A percentile compares a stretch with the other conserved stretches of the same genome.
phyloP scores from a whole-genome alignment of 2,329 filamentous ascomycete species.

The Raffaelea ambrosiae region DNA sequence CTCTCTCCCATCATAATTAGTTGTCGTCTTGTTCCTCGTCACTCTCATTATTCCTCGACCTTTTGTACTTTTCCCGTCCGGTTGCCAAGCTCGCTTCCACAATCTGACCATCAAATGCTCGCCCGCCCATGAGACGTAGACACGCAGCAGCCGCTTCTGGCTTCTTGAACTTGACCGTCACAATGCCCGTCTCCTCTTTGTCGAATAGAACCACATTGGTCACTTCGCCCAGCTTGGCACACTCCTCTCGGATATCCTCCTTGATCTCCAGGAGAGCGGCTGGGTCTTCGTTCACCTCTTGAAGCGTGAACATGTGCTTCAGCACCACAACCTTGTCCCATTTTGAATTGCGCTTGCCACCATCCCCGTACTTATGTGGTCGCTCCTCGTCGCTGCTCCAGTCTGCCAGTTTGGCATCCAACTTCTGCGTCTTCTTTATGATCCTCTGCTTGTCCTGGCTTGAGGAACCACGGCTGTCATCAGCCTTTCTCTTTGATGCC shows the following conservation, averaged over 20 bases:
- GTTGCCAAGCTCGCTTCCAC: conserved; percentile 65
- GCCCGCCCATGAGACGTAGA: conserved; percentile 66
- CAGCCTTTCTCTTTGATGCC: neutral
- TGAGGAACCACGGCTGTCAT: neutral
- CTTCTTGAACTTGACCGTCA: conserved; percentile 73
- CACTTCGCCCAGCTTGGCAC: conserved; percentile 74
- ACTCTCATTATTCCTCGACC: conserved; percentile 14
- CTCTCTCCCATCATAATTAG: neutral
- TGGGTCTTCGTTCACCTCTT: conserved; percentile 78
- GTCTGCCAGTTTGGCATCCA: conserved; percentile 85
- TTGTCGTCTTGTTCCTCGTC: conserved; percentile 15
- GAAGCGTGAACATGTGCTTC: conserved; percentile 85
- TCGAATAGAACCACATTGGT: conserved; percentile 91
- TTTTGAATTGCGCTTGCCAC: conserved; percentile 25
- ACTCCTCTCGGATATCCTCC: conserved; percentile 87
- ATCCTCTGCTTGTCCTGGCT: conserved; percentile 76
- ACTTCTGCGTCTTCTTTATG: conserved; percentile 81
- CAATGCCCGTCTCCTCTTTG: conserved; percentile 72
- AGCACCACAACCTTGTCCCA: conserved; percentile 80
- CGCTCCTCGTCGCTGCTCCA: conserved; percentile 85
- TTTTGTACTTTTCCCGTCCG: conserved; percentile 55
- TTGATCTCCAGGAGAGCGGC: conserved; percentile 83
- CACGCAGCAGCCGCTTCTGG: conserved; percentile 64
- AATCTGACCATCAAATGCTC: conserved; percentile 65
- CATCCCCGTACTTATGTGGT: conserved; percentile 17